These are phyloP conservation scores for Coleophoma crateriformis DNA, from an alignment of 2,329 filamentous ascomycete genomes.

Conservation along the genomic window DNA sequence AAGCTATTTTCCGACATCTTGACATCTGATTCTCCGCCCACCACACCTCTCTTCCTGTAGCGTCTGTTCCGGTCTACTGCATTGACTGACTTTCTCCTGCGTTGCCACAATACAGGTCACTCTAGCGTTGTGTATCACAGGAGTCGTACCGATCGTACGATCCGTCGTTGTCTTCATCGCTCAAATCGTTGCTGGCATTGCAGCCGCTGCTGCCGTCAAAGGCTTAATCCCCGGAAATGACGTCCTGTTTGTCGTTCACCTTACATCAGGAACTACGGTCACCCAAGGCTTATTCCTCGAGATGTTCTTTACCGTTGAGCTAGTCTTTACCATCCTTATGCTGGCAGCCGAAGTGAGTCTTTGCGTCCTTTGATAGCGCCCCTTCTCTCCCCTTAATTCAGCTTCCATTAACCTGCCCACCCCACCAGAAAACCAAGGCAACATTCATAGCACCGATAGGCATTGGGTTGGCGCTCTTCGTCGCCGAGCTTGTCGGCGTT, in stretches of 20 bases:
- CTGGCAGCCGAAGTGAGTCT: conserved; percentile 31
- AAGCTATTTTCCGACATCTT: too few species aligned
- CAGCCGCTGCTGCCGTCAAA: conserved; percentile 31
- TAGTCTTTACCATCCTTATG: conserved; percentile 41
- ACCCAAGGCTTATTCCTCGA: conserved; percentile 40
- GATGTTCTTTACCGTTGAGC: conserved; percentile 37
- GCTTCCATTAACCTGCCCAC: too few species aligned
- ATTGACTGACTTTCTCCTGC: neutral
- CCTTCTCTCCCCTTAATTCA: too few species aligned
- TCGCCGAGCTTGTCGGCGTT: conserved; percentile 31
- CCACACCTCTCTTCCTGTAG: too few species aligned
- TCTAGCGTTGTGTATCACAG: conserved; percentile 23
- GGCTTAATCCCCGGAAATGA: conserved; percentile 17
- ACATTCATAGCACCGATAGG: conserved; percentile 39
- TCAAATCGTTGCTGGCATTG: conserved; percentile 24
- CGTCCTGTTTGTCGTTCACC: conserved; percentile 30
- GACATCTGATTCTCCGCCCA: too few species aligned
- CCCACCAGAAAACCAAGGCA: conserved; percentile 30
- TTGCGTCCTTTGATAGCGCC: neutral
- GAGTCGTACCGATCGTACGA: conserved; percentile 18
- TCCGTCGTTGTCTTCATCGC: conserved; percentile 19
- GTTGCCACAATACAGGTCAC: conserved; percentile 14
- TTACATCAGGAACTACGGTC: conserved; percentile 30
- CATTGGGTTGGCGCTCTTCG: conserved; percentile 36
- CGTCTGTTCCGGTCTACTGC: too few species aligned